A percentile compares a stretch with the other conserved stretches of the same genome.
Conservation (phyloP, 306 rosid genomes). For the Casuarina equisetifolia region DNA sequence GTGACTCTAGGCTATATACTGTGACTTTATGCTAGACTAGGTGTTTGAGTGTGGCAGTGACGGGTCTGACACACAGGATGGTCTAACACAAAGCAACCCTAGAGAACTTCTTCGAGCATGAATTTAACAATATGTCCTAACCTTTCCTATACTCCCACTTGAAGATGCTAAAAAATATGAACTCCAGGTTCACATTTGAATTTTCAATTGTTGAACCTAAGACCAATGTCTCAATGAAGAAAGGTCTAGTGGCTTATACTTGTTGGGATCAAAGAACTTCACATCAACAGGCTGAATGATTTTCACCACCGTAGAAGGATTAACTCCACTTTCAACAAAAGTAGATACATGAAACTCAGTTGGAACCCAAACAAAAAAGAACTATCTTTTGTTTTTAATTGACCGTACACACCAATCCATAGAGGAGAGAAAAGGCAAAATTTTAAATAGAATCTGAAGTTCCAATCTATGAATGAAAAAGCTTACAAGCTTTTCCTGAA, state of each 20-base stretch:
- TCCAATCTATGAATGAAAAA: too few relatives aligned
- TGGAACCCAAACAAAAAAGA: constrained; percentile 77
- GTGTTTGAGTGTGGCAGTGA: too few relatives aligned
- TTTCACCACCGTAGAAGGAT: constrained; percentile 72
- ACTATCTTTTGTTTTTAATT: too few relatives aligned
- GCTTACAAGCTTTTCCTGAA: too few relatives aligned
- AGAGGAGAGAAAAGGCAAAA: too few relatives aligned
- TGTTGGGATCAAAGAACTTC: constrained; percentile 65
- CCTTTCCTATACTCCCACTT: constrained; percentile 94
- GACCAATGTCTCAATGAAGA: constrained; percentile 36
- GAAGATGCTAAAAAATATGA: constrained; percentile 70
- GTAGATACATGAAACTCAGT: constrained; percentile 67
- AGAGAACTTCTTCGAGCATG: constrained; percentile 67
- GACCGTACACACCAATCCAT: too few relatives aligned
- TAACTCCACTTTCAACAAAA: constrained; percentile 71
- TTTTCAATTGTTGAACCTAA: constrained; percentile 33
- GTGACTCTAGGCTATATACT: too few relatives aligned
- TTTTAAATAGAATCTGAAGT: too few relatives aligned
- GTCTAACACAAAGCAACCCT: constrained; percentile 53
- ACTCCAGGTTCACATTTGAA: constrained; percentile 23
- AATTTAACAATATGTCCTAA: constrained; percentile 71
- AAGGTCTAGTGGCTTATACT: constrained; percentile 54
- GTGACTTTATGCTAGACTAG: too few relatives aligned
- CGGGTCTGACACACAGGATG: too few relatives aligned
- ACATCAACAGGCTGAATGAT: constrained; percentile 87